Base-by-base conservation (phyloP, 192 early-diverging fungal genomes). In the Coemansia sp. region DNA sequence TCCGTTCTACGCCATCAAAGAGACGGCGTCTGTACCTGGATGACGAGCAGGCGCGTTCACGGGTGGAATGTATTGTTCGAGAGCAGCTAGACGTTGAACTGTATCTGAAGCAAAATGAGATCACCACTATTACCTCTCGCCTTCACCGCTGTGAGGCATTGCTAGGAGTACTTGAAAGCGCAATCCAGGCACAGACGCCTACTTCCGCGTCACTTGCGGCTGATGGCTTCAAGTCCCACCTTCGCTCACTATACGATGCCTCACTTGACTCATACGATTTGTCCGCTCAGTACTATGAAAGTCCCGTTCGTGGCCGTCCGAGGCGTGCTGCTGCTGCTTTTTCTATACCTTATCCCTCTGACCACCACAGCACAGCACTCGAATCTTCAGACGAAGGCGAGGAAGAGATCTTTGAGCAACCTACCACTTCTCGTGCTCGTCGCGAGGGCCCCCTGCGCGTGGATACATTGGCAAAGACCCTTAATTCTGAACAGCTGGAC, bases 71-170 rank as follows among this genome's bases (percentile, higher is more conserved):
- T 50, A 83, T 89, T 32, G 76, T 92, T 38, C 82, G 84, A 50
- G 87, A 86, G 64, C 88, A 93, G 71, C 84, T 93, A 58, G 90
- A 93, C 73, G 74, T 91, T 10, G 92, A 93, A 68, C 81, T 93
- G 53, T 86, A 84, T 51, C 50, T 89, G 54, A 89, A 89, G 49
- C 84, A 90, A 52, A 83, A 79, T 49, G 92, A 92, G 58, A 63
- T 88, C 12, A 76, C 74, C 4, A 66, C 83, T n/a, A 91, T 93
- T 44, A 52, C 81, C 23, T 62, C 78, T 26, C 86, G 89, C 38
- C 76, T 93, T 18, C 76, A 60, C 18, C 88, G 85, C 58, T 83
- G 85, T 24, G 84, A 90, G 64, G 69, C 73, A 28, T 61, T 83
- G 56, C 71, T 90, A 10, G 58, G 65, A 6, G 87, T 86, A 52